phyloP scores from a whole-genome alignment of 2,329 filamentous ascomycete genomes.

The Elsinoe ampelina region DNA sequence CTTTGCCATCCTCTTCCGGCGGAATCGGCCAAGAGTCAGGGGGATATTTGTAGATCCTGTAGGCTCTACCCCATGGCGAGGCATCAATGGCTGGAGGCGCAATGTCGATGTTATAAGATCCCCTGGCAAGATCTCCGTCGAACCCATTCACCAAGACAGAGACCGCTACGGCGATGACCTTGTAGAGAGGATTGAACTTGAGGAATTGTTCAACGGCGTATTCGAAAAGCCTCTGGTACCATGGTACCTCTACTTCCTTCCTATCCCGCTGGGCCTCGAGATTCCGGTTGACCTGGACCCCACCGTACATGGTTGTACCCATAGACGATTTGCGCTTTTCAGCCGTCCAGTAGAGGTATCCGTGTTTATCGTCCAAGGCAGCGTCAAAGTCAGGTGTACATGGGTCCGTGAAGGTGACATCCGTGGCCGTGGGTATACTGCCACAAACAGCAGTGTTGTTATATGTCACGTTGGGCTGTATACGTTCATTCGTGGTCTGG shows the following conservation, averaged over 20 bases:
- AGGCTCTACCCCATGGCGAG: not conserved
- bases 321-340: not conserved
- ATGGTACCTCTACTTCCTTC: not conserved
- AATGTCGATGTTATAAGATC: not conserved
- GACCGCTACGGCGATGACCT: not conserved
- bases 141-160: not conserved
- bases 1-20: not conserved
- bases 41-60: not conserved
- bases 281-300: not conserved
- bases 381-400: not conserved
- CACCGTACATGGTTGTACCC: not conserved
- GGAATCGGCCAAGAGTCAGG: not conserved
- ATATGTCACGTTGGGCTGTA: not conserved
- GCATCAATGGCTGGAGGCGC: not conserved
- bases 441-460: not conserved
- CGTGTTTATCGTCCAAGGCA: not conserved
- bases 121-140: not conserved
- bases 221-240: not conserved
- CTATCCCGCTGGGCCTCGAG: not conserved
- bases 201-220: not conserved
- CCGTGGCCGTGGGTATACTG: not conserved
- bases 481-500: not conserved
- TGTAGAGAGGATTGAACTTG: not conserved
- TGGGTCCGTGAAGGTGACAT: not conserved
- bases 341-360: not conserved